phyloP scores from a whole-genome alignment of 2,329 filamentous ascomycete genomes.

The Clathrospora elynae region DNA sequence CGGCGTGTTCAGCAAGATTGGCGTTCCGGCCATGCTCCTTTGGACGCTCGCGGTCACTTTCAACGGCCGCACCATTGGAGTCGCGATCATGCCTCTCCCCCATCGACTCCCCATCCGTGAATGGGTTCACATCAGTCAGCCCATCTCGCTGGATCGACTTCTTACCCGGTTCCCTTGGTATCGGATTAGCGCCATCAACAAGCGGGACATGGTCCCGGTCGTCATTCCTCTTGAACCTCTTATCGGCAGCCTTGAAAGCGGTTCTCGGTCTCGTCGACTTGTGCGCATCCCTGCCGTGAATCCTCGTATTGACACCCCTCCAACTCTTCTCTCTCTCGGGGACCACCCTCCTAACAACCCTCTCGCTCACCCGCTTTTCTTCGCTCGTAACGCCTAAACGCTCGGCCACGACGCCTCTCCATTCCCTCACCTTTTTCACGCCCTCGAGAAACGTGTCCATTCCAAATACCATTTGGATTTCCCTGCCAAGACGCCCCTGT shows the following conservation, averaged over 20 bases:
- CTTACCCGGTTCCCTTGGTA: too few species aligned
- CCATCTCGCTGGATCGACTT: too few species aligned
- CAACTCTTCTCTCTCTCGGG: not conserved
- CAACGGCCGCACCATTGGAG: too few species aligned
- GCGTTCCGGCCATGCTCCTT: too few species aligned
- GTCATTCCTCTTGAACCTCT: too few species aligned
- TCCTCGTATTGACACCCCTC: not conserved
- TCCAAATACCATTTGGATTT: conserved; percentile 37
- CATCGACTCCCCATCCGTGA: too few species aligned
- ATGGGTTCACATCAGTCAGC: too few species aligned
- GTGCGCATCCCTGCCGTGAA: not conserved
- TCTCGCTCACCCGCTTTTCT: conserved; percentile 1
- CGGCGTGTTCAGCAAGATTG: too few species aligned
- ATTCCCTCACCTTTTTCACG: conserved; percentile 35
- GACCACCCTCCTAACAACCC: conserved; percentile 1
- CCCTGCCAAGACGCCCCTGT: conserved; percentile 30
- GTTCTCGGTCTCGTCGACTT: not conserved
- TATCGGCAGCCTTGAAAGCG: not conserved
- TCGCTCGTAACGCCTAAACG: conserved; percentile 31
- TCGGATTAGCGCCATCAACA: too few species aligned
- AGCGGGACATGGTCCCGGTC: too few species aligned
- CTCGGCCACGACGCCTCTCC: conserved; percentile 37
- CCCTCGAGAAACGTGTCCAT: conserved; percentile 46
- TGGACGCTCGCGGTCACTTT: too few species aligned
- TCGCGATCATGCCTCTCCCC: too few species aligned